Conservation (phyloP, 176 grass and related monocot species). For the Stipa capillata region DNA sequence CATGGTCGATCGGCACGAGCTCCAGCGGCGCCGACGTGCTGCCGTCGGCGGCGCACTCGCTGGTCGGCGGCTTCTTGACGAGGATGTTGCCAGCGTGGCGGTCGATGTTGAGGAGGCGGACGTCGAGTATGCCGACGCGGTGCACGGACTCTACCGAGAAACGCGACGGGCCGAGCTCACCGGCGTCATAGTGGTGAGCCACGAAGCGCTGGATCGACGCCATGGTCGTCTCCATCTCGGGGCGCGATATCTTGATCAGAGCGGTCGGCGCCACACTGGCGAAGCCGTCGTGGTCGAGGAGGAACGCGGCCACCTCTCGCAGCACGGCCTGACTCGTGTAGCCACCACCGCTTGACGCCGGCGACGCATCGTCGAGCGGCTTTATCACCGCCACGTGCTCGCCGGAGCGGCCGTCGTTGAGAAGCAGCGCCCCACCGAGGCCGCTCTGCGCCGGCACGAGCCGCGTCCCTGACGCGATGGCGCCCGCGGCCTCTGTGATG, state of each 20-base stretch:
- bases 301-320: constrained; percentile 85
- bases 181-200: constrained; percentile 74
- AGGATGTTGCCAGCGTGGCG: constrained; percentile 96
- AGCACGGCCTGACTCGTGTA: constrained; percentile 33
- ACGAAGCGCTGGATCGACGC: constrained; percentile 86
- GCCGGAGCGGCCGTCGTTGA: constrained; percentile 42
- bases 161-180: constrained; percentile 75
- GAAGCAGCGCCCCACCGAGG: constrained; percentile 48
- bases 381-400: constrained; percentile 79
- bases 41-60: no score
- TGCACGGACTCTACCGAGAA: constrained; percentile 74
- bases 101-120: constrained; percentile 92
- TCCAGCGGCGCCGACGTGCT: constrained; percentile 20
- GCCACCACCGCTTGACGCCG: not conserved
- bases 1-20: constrained; percentile 91
- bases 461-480: constrained; percentile 47
- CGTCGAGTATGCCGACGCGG: constrained; percentile 84
- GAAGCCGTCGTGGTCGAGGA: constrained; percentile 79
- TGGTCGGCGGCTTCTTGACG: constrained; percentile 38
- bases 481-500: constrained; percentile 54
- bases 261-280: constrained; percentile 76
- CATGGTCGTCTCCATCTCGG: constrained; percentile 10
- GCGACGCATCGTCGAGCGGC: constrained; percentile 29
- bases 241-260: constrained; percentile 60
- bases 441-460: constrained; percentile 40